These are phyloP conservation scores for Globomyces pollinis-pini DNA, from an alignment of 192 early-diverging fungal species.

Conservation along the genomic window DNA sequence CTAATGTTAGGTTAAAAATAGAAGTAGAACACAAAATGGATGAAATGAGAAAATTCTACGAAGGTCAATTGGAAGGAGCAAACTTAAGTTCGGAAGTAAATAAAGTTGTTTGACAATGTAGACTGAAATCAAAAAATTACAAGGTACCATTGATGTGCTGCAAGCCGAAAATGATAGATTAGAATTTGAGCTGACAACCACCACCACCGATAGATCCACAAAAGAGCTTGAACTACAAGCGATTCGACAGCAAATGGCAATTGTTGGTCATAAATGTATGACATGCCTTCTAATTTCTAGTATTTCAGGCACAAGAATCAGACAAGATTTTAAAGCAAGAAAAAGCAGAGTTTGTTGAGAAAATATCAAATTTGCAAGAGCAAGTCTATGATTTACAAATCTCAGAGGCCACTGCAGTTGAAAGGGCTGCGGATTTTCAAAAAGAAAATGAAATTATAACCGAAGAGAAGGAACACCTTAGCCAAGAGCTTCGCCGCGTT, in stretches of 20 bases:
- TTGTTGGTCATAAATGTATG: not conserved
- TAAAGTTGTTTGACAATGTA: not conserved
- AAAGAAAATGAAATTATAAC: not conserved
- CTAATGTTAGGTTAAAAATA: not conserved
- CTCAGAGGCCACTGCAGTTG: not conserved
- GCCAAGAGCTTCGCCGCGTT: too few species aligned
- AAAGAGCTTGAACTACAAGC: slow-evolving; percentile 1
- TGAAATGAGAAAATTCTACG: not conserved
- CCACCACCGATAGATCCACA: not conserved
- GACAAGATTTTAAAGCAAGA: not conserved
- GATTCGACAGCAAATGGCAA: not conserved
- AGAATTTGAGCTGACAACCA: not conserved
- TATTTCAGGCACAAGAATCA: not conserved
- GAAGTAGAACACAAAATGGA: not conserved
- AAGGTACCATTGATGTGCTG: not conserved
- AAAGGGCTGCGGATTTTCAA: not conserved
- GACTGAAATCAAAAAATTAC: not conserved
- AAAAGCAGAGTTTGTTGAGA: not conserved
- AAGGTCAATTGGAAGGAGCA: not conserved
- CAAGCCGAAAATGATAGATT: slow-evolving; percentile 4
- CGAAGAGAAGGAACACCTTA: not conserved
- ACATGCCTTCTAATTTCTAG: not conserved
- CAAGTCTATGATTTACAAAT: not conserved
- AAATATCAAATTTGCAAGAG: not conserved
- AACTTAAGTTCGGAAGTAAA: not conserved